Evolutionary conservation across 2,329 filamentous ascomycete genomes (phyloP), one percentile per base, ranked within the genome.

Genomic region (Macrophomina tecta): DNA sequence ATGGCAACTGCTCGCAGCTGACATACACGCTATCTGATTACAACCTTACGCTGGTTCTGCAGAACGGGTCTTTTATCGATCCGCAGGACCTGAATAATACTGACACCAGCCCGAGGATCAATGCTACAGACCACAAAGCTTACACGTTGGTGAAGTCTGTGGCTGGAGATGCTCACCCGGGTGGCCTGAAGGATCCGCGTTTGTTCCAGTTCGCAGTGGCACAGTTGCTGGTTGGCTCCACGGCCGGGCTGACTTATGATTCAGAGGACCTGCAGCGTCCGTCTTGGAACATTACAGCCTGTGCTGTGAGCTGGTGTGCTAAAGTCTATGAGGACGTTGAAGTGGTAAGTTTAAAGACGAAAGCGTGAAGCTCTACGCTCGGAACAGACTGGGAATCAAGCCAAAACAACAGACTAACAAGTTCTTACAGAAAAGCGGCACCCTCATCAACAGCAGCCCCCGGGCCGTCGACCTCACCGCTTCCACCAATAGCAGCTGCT

Each of bases 221-320:
- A n/a, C 58, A 46, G 32, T 32, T 62, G 16, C n/a, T 32, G 11
- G 58, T 49, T 1, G 45, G 11, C 3, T 48, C 32, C 2, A 34
- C 18, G 45, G 5, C 32, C 1, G 45, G 32, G 5, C 4, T 38
- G n/a, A 36, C 58, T 4, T 62, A 30, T 30, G 32, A 62, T 23
- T 34, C 58, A 9, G 42, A 34, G n/a, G 34, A 48, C 45, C 12
- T 62, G 58, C 42, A 48, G 32, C 49, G 42, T n/a, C 58, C 58
- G 11, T 36, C 30, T 30, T 62, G 58, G 58, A 51, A 62, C 34
- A 34, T 62, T 11, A 62, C 58, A 2, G 58, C 58, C 4, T 62
- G 58, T 23, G 58, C 58, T n/a, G 58, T 62, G 6, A 62, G 58
- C 12, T 62, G 58, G 58, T 62, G 58, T 11, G 58, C 58, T 3